Evolutionary conservation across 768 basidiomycete species (phyloP), one percentile per base, ranked within the genome.

Genomic region (Serendipita sp.): DNA sequence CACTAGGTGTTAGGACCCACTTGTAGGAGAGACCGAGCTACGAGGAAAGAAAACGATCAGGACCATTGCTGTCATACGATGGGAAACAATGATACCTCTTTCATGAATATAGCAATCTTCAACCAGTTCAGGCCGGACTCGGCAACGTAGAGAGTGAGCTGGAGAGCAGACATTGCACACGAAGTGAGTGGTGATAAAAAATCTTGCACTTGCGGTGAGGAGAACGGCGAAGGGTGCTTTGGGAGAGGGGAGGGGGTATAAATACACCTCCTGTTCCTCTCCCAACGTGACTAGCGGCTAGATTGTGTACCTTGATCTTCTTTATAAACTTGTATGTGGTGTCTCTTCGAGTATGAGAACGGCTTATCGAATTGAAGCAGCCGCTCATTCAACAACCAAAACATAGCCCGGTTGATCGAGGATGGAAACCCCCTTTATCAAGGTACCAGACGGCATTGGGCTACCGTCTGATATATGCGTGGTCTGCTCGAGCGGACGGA

Each of bases 11-110:
- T 58, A n/a, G 53, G 31, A 28, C 53, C 11, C 11, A 58, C 53
- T 58, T 58, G 53, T 58, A 58, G 28, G 53, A 58, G 31, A 58
- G 17, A 33, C 53, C 53, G 53, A 58, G 53, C 53, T 58, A 58
- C 9, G 28, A n/a, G n/a, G 45, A 5, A 48, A 9, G 24, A 58
- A 22, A 11, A 24, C 28, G 16, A 58, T 17, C 31, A 58, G 26
- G 17, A 28, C 20, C 45, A n/a, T n/a, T 48, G 34, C 7, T 38
- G 7, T 2, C 7, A 7, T n/a, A n/a, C 45, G 26, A 5, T 20
- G 45, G 17, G 26, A 20, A 2, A 11, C 11, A 20, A 58, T 7
- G 30, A n/a, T 33, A 58, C 53, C 53, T 58, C 53, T 58, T 58
- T 24, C 53, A 58, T 58, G 53, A 58, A 9, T 11, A 58, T 24